Evolutionary conservation across 495 filamentous ascomycete species (phyloP).

Genomic region (Trichoderma erinaceum): DNA sequence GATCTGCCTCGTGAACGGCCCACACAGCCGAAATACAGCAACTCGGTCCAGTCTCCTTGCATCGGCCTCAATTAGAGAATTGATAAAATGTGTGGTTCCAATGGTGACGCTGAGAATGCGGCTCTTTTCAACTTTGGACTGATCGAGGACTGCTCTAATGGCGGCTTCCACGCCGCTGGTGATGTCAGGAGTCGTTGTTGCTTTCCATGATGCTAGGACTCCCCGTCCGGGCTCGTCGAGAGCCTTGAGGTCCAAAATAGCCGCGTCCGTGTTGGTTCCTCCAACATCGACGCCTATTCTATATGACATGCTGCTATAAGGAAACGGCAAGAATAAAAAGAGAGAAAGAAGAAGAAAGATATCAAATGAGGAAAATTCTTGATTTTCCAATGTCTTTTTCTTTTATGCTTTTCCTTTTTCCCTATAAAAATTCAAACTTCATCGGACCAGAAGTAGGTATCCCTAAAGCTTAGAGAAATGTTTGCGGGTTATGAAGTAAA

Average conservation of each 20-base stretch:
- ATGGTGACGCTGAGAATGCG: slow-evolving; percentile 19
- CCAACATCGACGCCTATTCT: slow-evolving; percentile 1
- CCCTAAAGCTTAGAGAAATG: not conserved
- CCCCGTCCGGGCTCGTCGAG: not conserved
- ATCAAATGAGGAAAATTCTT: not conserved
- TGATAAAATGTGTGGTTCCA: slow-evolving; percentile 42
- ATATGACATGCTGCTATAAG: not conserved
- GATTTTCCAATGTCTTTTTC: not conserved
- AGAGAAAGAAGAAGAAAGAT: not conserved
- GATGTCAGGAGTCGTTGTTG: slow-evolving; percentile 31
- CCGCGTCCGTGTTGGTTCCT: slow-evolving; percentile 5
- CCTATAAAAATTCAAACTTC: not conserved
- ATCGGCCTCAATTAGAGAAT: slow-evolving; percentile 46
- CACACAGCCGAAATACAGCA: slow-evolving; percentile 43
- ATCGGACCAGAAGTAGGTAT: not conserved
- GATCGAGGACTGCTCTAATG: slow-evolving; percentile 29
- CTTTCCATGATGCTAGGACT: not conserved
- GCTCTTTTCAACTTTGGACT: slow-evolving; percentile 25
- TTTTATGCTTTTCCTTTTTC: not conserved
- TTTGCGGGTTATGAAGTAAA: not conserved
- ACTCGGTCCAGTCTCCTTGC: slow-evolving; percentile 39
- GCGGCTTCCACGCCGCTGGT: slow-evolving; percentile 37
- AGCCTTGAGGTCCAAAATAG: slow-evolving; percentile 6
- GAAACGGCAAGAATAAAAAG: not conserved
- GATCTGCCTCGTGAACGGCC: slow-evolving; percentile 36